Base-by-base conservation (phyloP, 345 rosid genomes). In the Citrus hindsii region DNA sequence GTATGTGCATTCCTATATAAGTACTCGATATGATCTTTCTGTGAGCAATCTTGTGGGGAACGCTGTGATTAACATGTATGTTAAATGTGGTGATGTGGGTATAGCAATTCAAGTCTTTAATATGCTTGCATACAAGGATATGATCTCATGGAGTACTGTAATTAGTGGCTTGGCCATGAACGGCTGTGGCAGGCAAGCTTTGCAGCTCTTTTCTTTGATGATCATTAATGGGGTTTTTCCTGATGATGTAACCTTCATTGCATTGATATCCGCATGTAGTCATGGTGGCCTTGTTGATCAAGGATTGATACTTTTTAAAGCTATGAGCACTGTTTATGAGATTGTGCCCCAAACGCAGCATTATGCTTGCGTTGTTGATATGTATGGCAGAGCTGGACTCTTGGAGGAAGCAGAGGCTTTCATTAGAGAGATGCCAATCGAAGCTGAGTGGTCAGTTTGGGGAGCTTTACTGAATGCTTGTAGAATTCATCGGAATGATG, bases 371-470 rank as follows among this genome's bases (percentile, higher is more conserved):
- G 40, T 81, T 27, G 86, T 77, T 67, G 83, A 79, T 61, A 77
- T 79, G 85, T 84, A 82, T n/a, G 87, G 81, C 6, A 60, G 79
- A 69, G 83, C 77, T 3, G 87, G 87, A 58, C 76, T 76, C n/a
- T 67, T 76, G 24, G 83, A 76, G 77, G 79, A 79, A 69, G 87
- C 87, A n/a, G 85, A 79, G 79, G 77, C 77, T 32, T 63, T 84
- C 27, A 66, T 82, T 27, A 82, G 79, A 61, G 77, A 82, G 25
- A 76, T 70, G 83, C 76, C 79, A 19, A 48, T 61, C 0, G 64
- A 73, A 42, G 76, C 76, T 13, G 79, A 83, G 9, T 81, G 79
- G 33, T 21, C 68, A 14, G 42, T 80, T 55, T 74, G 78, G 83
- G 83, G 79, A 65, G 79, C 83, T 42, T 37, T 83, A 75, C 71